Conservation (phyloP, 139 green algal genomes). For the Chlamydomonas sphaeroides region DNA sequence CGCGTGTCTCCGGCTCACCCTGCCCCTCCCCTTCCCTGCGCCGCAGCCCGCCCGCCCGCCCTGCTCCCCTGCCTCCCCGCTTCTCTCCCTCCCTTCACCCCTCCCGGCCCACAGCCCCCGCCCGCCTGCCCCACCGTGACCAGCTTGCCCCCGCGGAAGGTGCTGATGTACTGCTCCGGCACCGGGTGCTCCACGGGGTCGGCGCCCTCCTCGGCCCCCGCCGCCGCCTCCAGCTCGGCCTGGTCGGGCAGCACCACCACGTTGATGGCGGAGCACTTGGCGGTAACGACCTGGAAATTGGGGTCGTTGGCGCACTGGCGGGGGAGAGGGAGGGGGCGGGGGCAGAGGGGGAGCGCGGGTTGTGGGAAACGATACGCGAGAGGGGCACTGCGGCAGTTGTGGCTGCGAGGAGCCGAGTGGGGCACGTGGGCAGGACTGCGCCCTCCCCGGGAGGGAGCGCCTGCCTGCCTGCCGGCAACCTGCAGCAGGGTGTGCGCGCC, state of each 20-base stretch:
- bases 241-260: conserved; percentile 67
- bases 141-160: conserved; percentile 66
- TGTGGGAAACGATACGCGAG: too few relatives aligned
- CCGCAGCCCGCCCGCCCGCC: too few relatives aligned
- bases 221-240: not conserved
- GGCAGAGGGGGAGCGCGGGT: too few relatives aligned
- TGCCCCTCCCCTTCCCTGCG: too few relatives aligned
- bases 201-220: conserved; percentile 19
- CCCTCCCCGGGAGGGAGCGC: too few relatives aligned
- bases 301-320: conserved; percentile 28
- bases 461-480: too few relatives aligned
- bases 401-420: too few relatives aligned
- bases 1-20: too few relatives aligned
- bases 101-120: not conserved
- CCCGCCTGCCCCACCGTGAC: conserved; percentile 60
- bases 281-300: conserved; percentile 74
- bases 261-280: conserved; percentile 92
- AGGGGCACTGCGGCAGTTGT: too few relatives aligned
- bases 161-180: conserved; percentile 90
- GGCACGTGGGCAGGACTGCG: not conserved
- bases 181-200: conserved; percentile 73
- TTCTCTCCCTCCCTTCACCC: not conserved
- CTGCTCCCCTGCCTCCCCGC: not conserved
- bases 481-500: too few relatives aligned
- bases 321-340: not conserved